These are phyloP conservation scores for Sporobolus alterniflorus DNA, from an alignment of 202 grass and related monocot genomes.

Conservation along the genomic window DNA sequence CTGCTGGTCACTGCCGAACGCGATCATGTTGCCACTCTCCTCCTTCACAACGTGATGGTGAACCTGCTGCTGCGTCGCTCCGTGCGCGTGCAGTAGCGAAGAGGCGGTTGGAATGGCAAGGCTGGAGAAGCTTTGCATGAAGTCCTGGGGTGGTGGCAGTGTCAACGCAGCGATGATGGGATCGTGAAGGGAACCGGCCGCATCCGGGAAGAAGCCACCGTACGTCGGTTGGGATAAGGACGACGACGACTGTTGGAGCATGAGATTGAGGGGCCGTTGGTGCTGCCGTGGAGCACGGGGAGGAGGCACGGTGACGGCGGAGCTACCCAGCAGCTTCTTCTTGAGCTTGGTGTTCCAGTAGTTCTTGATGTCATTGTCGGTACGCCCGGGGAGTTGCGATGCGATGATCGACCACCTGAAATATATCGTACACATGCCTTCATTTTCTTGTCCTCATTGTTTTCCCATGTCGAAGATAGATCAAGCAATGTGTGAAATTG, in stretches of 20 bases:
- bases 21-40: constrained; percentile 65
- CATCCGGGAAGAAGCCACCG: constrained; percentile 25
- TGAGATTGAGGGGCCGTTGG: constrained; percentile 35
- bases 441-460: neutral
- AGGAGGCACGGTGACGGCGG: constrained; percentile 7
- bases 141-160: constrained; percentile 25
- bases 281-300: constrained; percentile 37
- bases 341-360: constrained; percentile 98
- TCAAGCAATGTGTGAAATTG: neutral
- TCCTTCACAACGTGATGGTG: constrained; percentile 46
- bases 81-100: constrained; percentile 12
- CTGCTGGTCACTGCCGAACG: constrained; percentile 68
- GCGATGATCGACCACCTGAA: constrained; percentile 90
- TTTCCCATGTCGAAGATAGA: neutral
- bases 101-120: neutral
- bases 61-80: constrained; percentile 17
- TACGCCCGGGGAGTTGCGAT: constrained; percentile 76
- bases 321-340: constrained; percentile 71
- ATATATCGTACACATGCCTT: neutral
- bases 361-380: constrained; percentile 97
- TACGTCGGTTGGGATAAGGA: constrained; percentile 14
- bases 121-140: constrained; percentile 24
- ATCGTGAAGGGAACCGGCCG: constrained; percentile 1
- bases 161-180: constrained; percentile 9
- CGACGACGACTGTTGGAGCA: constrained; percentile 49